Evolutionary conservation across 176 grass and related monocot genomes (phyloP).

Genomic region (Aegilops umbellulata): DNA sequence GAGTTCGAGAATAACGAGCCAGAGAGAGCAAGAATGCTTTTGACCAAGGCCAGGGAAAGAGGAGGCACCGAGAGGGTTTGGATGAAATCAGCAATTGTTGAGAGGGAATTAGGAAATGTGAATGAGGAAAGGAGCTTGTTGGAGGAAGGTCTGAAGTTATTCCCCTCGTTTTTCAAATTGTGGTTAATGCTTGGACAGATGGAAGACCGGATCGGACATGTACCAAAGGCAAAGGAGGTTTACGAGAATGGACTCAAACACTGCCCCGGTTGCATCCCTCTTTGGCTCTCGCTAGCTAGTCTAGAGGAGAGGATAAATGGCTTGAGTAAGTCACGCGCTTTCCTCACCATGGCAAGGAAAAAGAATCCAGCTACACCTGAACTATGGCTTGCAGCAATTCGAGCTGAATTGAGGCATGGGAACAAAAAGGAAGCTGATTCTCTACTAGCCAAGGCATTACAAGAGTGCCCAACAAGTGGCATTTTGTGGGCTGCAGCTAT

Average conservation of each 20-base stretch:
- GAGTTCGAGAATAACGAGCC: conserved; percentile 97
- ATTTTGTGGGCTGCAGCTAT: conserved; percentile 85
- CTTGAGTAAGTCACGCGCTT: conserved; percentile 81
- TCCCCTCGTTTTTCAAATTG: conserved; percentile 82
- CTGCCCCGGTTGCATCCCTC: conserved; percentile 67
- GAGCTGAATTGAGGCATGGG: conserved; percentile 71
- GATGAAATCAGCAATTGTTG: conserved; percentile 95
- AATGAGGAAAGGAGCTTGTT: conserved; percentile 76
- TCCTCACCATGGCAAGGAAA: conserved; percentile 89
- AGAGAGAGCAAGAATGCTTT: conserved; percentile 91
- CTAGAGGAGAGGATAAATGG: conserved; percentile 82
- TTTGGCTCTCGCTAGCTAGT: conserved; percentile 82
- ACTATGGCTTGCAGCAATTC: conserved; percentile 87
- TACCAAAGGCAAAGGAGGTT: conserved; percentile 58
- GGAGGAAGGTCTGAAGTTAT: conserved; percentile 83
- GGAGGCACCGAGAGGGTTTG: conserved; percentile 95
- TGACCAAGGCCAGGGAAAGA: conserved; percentile 87
- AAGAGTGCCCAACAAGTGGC: conserved; percentile 89
- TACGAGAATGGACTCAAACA: conserved; percentile 80
- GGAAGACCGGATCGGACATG: conserved; percentile 71
- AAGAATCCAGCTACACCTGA: conserved; percentile 84
- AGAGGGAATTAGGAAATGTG: conserved; percentile 78
- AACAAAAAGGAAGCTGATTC: conserved; percentile 86
- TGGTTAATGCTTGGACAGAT: conserved; percentile 98
- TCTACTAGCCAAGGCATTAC: conserved; percentile 81